These are phyloP conservation scores for Epichloe sp. DNA, from an alignment of 2,329 filamentous ascomycete species.

Conservation along the genomic window DNA sequence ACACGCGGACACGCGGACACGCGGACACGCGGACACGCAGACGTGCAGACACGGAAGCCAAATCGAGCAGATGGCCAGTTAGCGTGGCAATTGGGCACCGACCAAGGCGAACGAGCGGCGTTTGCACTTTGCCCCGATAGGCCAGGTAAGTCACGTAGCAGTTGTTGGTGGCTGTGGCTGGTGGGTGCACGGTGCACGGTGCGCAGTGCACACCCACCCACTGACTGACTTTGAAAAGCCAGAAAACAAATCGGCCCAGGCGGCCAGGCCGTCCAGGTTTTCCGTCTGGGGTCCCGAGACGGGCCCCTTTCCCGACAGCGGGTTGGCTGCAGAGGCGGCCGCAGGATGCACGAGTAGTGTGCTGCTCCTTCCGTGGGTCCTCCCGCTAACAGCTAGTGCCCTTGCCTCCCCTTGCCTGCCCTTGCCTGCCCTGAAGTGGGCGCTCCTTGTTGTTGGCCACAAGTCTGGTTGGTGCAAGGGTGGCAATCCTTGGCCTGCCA, in stretches of 20 bases:
- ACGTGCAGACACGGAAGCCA: neutral
- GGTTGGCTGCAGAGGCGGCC: conserved; percentile 24
- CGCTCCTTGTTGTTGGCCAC: neutral
- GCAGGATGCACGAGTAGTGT: conserved; percentile 23
- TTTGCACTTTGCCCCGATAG: neutral
- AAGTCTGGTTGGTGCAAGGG: neutral
- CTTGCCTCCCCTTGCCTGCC: neutral
- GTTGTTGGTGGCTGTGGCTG: neutral
- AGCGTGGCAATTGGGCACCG: neutral
- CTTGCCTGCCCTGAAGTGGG: neutral
- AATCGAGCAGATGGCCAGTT: neutral
- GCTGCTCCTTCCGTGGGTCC: conserved; percentile 11
- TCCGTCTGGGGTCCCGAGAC: conserved; percentile 17
- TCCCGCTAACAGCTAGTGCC: conserved; percentile 1
- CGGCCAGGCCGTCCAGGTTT: neutral
- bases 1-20: too few species aligned
- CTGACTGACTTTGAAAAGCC: too few species aligned
- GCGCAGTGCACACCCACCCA: too few species aligned
- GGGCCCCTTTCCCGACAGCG: conserved; percentile 22
- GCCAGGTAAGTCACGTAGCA: neutral
- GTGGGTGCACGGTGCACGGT: too few species aligned
- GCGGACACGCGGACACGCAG: neutral
- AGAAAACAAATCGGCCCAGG: neutral
- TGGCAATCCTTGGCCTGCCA: neutral
- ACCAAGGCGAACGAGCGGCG: neutral